A percentile compares a stretch with the other conserved stretches of the same genome.
Evolutionary conservation across 257 asterid species (phyloP).

Genomic region (Haberlea rhodopensis): DNA sequence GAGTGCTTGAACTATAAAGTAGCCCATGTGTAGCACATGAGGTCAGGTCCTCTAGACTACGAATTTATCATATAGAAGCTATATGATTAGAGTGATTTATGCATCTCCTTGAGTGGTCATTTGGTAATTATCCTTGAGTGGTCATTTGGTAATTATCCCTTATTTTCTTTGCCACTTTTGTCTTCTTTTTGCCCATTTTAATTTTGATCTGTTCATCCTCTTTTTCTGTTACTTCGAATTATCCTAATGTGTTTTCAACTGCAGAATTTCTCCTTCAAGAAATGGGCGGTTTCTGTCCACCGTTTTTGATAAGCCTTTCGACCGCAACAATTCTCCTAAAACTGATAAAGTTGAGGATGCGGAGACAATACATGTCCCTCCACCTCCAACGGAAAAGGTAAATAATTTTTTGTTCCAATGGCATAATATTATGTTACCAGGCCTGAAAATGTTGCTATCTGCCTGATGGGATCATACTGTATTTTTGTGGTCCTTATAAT

Average conservation of each 20-base stretch:
- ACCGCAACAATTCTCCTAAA: conserved; percentile 25
- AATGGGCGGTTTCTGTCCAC: conserved; percentile 53
- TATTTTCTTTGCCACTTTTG: background rate
- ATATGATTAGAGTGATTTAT: conserved; percentile 1
- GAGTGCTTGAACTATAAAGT: too few species aligned
- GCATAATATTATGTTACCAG: conserved; percentile 6
- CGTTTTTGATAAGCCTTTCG: conserved; percentile 34
- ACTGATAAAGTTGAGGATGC: conserved; percentile 74
- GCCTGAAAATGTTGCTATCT: conserved; percentile 11
- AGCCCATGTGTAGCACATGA: background rate
- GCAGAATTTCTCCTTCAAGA: conserved; percentile 39
- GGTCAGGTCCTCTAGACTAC: background rate
- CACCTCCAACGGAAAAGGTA: conserved; percentile 90
- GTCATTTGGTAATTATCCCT: background rate
- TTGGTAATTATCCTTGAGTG: conserved; percentile 11
- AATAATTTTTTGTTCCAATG: conserved; percentile 23
- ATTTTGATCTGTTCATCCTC: background rate
- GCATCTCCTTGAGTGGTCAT: background rate
- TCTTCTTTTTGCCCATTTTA: background rate
- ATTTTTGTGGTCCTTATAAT: conserved; percentile 21
- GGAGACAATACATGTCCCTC: conserved; percentile 72
- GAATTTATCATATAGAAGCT: background rate
- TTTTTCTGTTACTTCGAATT: conserved; percentile 3
- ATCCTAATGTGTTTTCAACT: conserved; percentile 22
- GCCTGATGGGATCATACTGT: conserved; percentile 2